phyloP scores from a whole-genome alignment of 805 yeast species.

The Blastobotrys attinorum region DNA sequence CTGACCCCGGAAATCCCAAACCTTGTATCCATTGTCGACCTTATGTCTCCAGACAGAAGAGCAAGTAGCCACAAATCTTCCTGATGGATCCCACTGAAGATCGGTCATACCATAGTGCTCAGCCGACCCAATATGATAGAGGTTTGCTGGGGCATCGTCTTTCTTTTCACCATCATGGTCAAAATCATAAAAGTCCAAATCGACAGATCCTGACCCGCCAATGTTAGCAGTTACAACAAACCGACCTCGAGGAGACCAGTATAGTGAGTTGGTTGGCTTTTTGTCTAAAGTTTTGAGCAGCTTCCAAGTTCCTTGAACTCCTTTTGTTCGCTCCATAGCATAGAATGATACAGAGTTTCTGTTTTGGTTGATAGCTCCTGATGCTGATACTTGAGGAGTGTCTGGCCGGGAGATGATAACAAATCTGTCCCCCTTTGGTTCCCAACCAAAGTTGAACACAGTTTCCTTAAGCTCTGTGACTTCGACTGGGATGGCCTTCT shows the following conservation, averaged over 20 bases:
- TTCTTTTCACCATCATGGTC: constrained; percentile 60
- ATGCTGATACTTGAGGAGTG: constrained; percentile 31
- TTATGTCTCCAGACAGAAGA: constrained; percentile 79
- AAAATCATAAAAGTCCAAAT: constrained; percentile 77
- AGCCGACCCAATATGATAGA: constrained; percentile 54
- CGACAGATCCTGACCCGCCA: constrained; percentile 42
- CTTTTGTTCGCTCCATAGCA: constrained; percentile 61
- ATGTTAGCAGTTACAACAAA: constrained; percentile 51
- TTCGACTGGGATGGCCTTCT: constrained; percentile 90
- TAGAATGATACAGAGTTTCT: constrained; percentile 66
- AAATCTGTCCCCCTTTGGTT: constrained; percentile 85
- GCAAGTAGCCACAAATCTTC: constrained; percentile 83
- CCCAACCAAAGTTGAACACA: constrained; percentile 88
- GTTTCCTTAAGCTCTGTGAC: constrained; percentile 88
- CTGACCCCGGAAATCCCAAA: constrained; percentile 79
- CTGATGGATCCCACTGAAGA: constrained; percentile 92
- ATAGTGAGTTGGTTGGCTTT: constrained; percentile 62
- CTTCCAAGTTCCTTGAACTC: constrained; percentile 49
- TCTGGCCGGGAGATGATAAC: constrained; percentile 49
- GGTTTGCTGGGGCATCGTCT: constrained; percentile 40
- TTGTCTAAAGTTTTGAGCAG: constrained; percentile 49
- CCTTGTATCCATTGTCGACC: constrained; percentile 83
- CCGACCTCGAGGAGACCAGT: constrained; percentile 92
- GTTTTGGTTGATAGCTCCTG: constrained; percentile 18
- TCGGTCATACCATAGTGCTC: constrained; percentile 74